phyloP scores from a whole-genome alignment of 495 filamentous ascomycete genomes.

The Arthonia radiata region DNA sequence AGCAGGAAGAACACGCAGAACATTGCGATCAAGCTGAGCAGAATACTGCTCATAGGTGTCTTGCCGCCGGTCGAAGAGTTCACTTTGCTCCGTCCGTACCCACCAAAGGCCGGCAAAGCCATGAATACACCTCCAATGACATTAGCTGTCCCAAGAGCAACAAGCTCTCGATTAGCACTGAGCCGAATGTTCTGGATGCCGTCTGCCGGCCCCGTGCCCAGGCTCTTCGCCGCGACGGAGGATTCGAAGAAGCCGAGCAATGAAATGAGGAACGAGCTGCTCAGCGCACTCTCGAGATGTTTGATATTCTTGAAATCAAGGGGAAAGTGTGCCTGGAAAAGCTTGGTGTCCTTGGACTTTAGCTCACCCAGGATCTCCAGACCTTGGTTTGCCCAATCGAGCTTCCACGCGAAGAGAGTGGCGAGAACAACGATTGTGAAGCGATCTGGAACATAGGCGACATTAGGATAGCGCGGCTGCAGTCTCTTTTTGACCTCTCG shows the following conservation, averaged over 20 bases:
- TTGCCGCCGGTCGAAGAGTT: conserved; percentile 76
- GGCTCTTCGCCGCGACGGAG: conserved; percentile 83
- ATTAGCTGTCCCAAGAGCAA: conserved; percentile 79
- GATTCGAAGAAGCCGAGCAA: conserved; percentile 96
- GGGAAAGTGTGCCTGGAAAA: conserved; percentile 69
- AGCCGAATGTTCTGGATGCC: conserved; percentile 51
- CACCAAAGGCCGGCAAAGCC: conserved; percentile 79
- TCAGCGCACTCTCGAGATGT: conserved; percentile 65
- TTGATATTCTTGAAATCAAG: conserved; percentile 49
- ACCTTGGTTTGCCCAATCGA: conserved; percentile 58
- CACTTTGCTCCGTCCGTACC: conserved; percentile 88
- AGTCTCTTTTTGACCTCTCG: conserved; percentile 63
- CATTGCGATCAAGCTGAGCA: conserved; percentile 61
- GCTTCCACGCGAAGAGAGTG: conserved; percentile 51
- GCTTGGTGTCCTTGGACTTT: conserved; percentile 33
- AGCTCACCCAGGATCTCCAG: conserved; percentile 66
- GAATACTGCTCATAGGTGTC: conserved; percentile 75
- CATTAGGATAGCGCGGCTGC: conserved; percentile 52
- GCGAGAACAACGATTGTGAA: conserved; percentile 77
- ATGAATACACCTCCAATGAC: conserved; percentile 76
- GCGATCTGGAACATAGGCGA: conserved; percentile 81
- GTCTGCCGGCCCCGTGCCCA: conserved; percentile 28
- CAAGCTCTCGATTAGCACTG: conserved; percentile 81
- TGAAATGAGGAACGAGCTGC: conserved; percentile 80
- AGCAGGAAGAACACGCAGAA: conserved; percentile 56